Percentiles rank a stretch among this genome's conserved stretches.
These are phyloP conservation scores for Lepidium aucheri DNA, from an alignment of 345 rosid species.

Conservation along the genomic window DNA sequence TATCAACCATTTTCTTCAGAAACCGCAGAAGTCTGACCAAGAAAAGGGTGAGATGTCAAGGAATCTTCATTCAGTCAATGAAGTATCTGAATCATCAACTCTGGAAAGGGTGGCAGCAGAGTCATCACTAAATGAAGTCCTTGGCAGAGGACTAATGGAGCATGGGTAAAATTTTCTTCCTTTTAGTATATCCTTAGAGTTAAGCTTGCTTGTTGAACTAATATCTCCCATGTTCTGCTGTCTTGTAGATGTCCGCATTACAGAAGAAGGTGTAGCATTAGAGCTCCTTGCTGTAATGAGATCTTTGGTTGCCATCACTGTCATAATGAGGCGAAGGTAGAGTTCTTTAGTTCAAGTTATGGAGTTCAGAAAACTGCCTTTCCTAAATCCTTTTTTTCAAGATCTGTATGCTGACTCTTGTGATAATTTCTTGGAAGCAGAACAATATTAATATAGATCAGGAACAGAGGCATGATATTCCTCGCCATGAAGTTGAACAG, in stretches of 20 bases:
- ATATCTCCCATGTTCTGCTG: slow-evolving; percentile 27
- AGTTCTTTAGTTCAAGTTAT: background rate
- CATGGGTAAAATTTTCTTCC: slow-evolving; percentile 46
- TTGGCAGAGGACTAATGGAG: slow-evolving; percentile 48
- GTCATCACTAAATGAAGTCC: slow-evolving; percentile 20
- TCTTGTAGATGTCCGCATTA: slow-evolving; percentile 63
- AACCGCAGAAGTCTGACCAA: slow-evolving; percentile 10
- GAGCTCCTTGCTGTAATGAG: slow-evolving; percentile 86
- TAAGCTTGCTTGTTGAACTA: background rate
- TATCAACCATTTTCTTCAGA: slow-evolving; percentile 10
- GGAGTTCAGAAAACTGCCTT: background rate
- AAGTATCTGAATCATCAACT: slow-evolving; percentile 3
- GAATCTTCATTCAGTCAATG: slow-evolving; percentile 15
- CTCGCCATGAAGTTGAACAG: slow-evolving; percentile 62
- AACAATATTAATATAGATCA: slow-evolving; percentile 50
- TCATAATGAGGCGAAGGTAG: slow-evolving; percentile 64
- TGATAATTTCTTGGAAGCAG: slow-evolving; percentile 33
- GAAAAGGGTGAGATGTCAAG: slow-evolving; percentile 8
- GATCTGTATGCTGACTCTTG: background rate
- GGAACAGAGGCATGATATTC: slow-evolving; percentile 68
- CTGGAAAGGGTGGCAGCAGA: slow-evolving; percentile 11
- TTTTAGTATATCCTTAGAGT: background rate
- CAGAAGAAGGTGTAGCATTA: slow-evolving; percentile 60
- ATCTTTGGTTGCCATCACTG: slow-evolving; percentile 85
- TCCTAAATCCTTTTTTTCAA: background rate